Evolutionary conservation across 495 filamentous ascomycete species (phyloP).

Genomic region (Xylaria curta): DNA sequence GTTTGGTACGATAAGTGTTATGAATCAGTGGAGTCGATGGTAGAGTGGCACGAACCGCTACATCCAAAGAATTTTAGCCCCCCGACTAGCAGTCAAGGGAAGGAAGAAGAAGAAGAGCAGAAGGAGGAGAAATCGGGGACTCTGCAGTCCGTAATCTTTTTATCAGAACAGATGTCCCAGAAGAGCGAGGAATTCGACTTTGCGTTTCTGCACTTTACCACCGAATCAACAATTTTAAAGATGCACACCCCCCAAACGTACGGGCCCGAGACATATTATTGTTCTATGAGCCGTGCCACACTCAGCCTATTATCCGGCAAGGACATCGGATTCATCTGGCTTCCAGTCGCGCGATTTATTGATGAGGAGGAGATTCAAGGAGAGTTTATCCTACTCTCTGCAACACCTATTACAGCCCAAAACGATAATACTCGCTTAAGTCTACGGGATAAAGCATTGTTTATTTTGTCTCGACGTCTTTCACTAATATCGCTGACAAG

Average conservation of each 20-base stretch:
- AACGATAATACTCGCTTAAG: neutral
- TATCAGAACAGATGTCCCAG: neutral
- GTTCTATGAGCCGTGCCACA: neutral
- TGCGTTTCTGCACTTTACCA: neutral
- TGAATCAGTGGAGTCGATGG: neutral
- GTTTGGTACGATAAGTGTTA: neutral
- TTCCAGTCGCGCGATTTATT: neutral
- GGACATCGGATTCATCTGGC: neutral
- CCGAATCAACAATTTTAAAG: neutral
- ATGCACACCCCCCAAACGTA: neutral
- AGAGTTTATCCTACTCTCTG: neutral
- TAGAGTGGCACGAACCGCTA: neutral
- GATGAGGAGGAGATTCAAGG: neutral
- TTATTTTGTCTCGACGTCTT: no score
- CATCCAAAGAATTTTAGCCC: neutral
- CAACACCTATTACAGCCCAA: neutral
- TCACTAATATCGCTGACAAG: no score
- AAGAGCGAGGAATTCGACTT: neutral
- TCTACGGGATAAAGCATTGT: no score
- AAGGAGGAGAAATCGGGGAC: neutral
- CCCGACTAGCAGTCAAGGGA: neutral
- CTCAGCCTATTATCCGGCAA: neutral
- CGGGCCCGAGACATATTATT: neutral
- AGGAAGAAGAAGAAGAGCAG: neutral
- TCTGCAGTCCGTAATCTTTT: neutral